phyloP scores from a whole-genome alignment of 257 asterid genomes.

The Solanum stenotomum region DNA sequence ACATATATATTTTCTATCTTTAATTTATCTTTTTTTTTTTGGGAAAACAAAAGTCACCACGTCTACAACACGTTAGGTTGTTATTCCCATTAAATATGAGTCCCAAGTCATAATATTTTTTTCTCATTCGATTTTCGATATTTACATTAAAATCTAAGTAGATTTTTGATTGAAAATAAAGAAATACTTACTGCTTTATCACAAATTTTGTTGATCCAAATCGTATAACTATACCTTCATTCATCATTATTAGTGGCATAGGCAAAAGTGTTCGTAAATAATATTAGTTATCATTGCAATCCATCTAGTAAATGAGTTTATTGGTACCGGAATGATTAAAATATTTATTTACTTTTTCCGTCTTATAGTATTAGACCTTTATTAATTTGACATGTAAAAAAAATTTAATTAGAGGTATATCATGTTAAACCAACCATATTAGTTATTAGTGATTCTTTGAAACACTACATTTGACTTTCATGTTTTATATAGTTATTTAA shows the following conservation, averaged over 20 bases:
- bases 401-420: too few species aligned
- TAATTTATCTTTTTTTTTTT: neutral
- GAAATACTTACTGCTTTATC: too few species aligned
- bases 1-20: neutral
- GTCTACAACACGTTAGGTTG: neutral
- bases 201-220: too few species aligned
- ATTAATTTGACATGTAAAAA: too few species aligned
- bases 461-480: too few species aligned
- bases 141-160: fast-evolving
- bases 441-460: too few species aligned
- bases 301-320: neutral
- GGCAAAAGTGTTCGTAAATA: neutral
- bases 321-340: neutral
- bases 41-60: neutral
- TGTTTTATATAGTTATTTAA: too few species aligned
- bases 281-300: too few species aligned
- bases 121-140: too few species aligned
- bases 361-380: too few species aligned
- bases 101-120: neutral
- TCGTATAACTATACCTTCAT: neutral
- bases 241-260: neutral
- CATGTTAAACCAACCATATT: too few species aligned
- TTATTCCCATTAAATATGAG: neutral
- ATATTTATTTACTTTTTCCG: neutral
- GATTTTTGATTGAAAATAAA: too few species aligned